phyloP scores from a whole-genome alignment of 441 rosid genomes.

The Croton setiger region DNA sequence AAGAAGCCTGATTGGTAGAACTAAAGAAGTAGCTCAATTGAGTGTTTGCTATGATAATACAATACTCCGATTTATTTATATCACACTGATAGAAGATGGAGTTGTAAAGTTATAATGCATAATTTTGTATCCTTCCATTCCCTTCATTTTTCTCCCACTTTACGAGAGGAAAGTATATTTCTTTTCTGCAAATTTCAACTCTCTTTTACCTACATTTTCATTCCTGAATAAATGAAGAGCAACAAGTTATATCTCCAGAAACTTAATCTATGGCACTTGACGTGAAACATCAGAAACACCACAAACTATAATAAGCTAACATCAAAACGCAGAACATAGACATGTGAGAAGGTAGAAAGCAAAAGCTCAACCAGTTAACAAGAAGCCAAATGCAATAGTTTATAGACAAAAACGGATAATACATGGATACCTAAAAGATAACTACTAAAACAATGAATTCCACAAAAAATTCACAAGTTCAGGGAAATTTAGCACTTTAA shows the following conservation, averaged over 20 bases:
- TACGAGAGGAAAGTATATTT: not conserved
- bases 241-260: not conserved
- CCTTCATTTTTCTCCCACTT: not conserved
- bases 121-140: not conserved
- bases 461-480: not conserved
- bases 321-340: not conserved
- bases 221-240: not conserved
- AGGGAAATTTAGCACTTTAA: not conserved
- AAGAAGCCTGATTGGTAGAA: no score
- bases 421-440: not conserved
- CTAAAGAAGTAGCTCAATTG: no score
- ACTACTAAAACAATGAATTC: not conserved
- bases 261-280: not conserved
- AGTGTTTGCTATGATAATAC: no score
- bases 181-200: not conserved
- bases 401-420: not conserved
- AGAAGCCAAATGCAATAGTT: not conserved
- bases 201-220: not conserved
- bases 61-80: not conserved
- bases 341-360: not conserved
- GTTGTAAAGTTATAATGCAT: not conserved
- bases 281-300: not conserved
- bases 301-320: not conserved
- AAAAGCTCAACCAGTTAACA: not conserved
- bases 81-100: not conserved